These are phyloP conservation scores for Xanthoparmelia taractica DNA, from an alignment of 495 filamentous ascomycete species.

Conservation along the genomic window DNA sequence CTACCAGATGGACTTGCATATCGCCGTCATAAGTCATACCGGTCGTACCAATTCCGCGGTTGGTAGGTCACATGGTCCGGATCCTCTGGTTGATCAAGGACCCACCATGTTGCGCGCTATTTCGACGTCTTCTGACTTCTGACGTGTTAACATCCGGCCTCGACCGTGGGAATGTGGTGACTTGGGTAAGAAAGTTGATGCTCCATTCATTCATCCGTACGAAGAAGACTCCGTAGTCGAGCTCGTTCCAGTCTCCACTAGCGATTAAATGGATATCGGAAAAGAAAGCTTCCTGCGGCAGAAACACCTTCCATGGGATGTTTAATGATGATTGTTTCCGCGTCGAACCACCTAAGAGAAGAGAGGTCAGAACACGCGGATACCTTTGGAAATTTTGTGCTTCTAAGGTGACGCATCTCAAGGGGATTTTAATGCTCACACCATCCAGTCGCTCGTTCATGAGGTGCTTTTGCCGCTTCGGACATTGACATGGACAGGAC, in stretches of 20 bases:
- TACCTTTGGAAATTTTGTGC: background rate
- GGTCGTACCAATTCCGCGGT: slow-evolving; percentile 11
- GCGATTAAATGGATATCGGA: slow-evolving; percentile 41
- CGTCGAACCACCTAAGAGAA: slow-evolving; percentile 41
- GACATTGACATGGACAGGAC: slow-evolving; percentile 34
- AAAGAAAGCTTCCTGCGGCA: slow-evolving; percentile 39
- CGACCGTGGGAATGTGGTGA: slow-evolving; percentile 39
- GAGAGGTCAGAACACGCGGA: background rate
- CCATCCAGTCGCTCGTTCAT: slow-evolving; percentile 38
- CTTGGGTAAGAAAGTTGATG: slow-evolving; percentile 41
- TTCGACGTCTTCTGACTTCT: slow-evolving; percentile 4
- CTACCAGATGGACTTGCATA: background rate
- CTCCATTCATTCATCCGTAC: slow-evolving; percentile 42
- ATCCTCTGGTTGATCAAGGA: slow-evolving; percentile 5
- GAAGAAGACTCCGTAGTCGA: slow-evolving; percentile 50
- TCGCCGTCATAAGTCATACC: slow-evolving; percentile 3
- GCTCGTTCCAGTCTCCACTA: slow-evolving; percentile 45
- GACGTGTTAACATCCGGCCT: slow-evolving; percentile 29
- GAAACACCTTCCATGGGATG: slow-evolving; percentile 43
- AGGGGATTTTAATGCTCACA: slow-evolving; percentile 28
- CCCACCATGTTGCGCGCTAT: slow-evolving; percentile 8
- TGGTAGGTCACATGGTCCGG: slow-evolving; percentile 11
- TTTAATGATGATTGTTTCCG: slow-evolving; percentile 16
- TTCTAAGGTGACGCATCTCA: background rate
- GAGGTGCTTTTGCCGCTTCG: slow-evolving; percentile 35